Evolutionary conservation across 2,329 filamentous ascomycete genomes (phyloP), one percentile per base, ranked within the genome.

Genomic region (Arthrobotrys sinensis): DNA sequence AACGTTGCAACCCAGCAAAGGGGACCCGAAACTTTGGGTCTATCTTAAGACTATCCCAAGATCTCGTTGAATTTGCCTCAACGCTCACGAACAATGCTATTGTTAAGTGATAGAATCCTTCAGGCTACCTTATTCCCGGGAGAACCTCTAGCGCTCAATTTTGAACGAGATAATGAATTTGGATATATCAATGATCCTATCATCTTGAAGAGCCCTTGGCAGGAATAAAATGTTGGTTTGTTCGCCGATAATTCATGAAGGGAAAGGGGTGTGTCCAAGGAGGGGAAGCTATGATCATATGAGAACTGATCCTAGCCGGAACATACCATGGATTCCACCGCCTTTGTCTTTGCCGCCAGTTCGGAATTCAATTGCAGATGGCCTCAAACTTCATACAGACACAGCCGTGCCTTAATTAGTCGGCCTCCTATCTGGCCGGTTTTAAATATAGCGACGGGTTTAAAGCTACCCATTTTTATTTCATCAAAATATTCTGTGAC

Each of bases 401-500:
- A 24, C 53, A 24, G 19, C 5, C n/a, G 34, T 60, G 55, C 55
- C 55, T 11, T 60, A 40, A 28, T 43, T 43, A 43, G 36, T 60
- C 55, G 55, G 55, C 21, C 10, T 60, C 21, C 55, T 19, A 43
- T 43, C 55, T 60, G 34, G 55, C 55, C 55, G 55, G 21, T 60
- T 60, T 60, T 60, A 60, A 60, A 28, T 40, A 16, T 60, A 60
- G 55, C 11, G 19, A 19, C 55, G 55, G 55, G 55, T 32, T 60
- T 60, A 60, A 60, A 11, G 16, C n/a, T 4, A 7, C 8, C 11
- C 4, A 14, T 40, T 60, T 60, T 16, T 24, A 4, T 36, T 43
- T 40, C 34, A 16, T 60, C 16, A 43, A 0, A 38, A 57, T 43
- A 40, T 43, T 60, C 16, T 43, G 34, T 43, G 4, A 32, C 34